Evolutionary conservation across 2,329 filamentous ascomycete species (phyloP).

Genomic region (Byssochlamys sp.): DNA sequence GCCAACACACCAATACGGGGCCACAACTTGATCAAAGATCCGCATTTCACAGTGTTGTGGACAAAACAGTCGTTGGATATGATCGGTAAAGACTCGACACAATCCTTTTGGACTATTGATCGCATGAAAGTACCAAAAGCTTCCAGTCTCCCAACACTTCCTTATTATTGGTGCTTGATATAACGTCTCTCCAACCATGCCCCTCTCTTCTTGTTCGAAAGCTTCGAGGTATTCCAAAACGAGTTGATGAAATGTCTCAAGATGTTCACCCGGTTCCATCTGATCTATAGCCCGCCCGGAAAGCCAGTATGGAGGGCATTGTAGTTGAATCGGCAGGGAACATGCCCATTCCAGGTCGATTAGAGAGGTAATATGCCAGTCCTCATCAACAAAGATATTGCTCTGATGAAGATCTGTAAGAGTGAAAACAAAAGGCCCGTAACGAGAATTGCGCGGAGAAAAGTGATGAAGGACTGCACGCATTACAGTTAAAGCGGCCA

Average conservation of each 20-base stretch:
- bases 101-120: too few species aligned
- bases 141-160: too few species aligned
- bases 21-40: too few species aligned
- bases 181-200: too few species aligned
- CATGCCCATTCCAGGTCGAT: background rate
- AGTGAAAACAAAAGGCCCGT: background rate
- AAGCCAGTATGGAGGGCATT: background rate
- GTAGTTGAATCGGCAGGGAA: background rate
- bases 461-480: background rate
- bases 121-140: too few species aligned
- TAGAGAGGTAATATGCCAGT: background rate
- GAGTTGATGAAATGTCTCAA: background rate
- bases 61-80: too few species aligned
- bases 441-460: background rate
- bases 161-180: too few species aligned
- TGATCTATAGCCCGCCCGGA: background rate
- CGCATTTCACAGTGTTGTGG: too few species aligned
- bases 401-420: background rate
- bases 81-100: too few species aligned
- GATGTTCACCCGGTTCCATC: background rate
- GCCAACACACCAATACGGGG: too few species aligned
- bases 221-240: too few species aligned
- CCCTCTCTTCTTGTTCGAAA: too few species aligned
- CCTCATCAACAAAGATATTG: background rate
- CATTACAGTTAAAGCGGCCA: background rate